Conservation (phyloP, 2,329 filamentous ascomycete genomes). For the Diaporthe sp. region DNA sequence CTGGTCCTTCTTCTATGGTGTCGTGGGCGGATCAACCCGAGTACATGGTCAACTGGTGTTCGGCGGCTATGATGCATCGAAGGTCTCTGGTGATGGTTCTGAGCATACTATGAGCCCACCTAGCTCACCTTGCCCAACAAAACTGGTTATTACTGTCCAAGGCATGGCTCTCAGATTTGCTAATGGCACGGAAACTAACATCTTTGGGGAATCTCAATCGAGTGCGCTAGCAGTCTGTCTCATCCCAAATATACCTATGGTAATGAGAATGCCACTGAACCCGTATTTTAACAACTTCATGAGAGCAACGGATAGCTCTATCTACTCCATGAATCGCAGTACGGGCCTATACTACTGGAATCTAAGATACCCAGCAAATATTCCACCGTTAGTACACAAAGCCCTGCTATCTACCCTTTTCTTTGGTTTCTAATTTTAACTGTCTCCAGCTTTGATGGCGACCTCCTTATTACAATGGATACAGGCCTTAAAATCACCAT, state of each 20-base stretch:
- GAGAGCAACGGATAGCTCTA: neutral
- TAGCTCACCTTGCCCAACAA: neutral
- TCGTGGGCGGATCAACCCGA: neutral
- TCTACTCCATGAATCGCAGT: neutral
- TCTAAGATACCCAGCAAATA: neutral
- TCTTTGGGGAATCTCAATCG: neutral
- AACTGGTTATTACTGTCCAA: neutral
- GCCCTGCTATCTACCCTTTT: neutral
- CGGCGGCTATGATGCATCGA: neutral
- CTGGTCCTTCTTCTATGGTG: constrained; percentile 47
- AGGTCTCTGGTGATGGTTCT: neutral
- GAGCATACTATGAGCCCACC: neutral
- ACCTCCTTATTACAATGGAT: neutral
- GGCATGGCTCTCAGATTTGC: neutral
- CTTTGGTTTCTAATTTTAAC: neutral
- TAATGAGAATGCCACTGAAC: neutral
- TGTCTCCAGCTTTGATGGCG: neutral
- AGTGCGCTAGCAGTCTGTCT: neutral
- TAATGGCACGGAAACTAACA: neutral
- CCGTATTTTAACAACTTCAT: neutral
- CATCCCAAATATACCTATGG: neutral
- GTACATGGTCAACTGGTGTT: neutral
- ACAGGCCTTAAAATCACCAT: neutral
- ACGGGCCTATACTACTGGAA: neutral
- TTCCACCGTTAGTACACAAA: neutral